Evolutionary conservation across 176 grass and related monocot genomes (phyloP).

Genomic region (Carex littledalei): DNA sequence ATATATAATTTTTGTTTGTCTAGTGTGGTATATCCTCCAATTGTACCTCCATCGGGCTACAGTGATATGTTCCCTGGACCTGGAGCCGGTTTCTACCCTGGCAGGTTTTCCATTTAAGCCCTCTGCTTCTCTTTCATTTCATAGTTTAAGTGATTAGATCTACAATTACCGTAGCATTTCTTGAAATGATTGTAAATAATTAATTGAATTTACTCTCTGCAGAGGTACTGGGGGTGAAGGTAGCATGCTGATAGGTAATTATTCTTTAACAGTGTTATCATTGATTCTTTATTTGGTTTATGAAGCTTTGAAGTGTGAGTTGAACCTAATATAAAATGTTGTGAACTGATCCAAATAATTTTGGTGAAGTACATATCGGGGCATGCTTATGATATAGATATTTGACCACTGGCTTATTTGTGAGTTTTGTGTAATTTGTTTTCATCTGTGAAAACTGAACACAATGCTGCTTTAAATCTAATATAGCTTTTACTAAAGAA

Average conservation of each 20-base stretch:
- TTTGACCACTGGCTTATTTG: background rate
- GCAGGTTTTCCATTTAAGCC: slow-evolving; percentile 34
- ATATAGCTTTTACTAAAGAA: background rate
- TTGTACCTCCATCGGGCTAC: slow-evolving; percentile 35
- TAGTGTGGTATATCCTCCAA: slow-evolving; percentile 62
- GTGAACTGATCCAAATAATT: background rate
- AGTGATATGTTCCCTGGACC: slow-evolving; percentile 74
- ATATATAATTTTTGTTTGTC: background rate
- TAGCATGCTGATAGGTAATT: slow-evolving; percentile 79
- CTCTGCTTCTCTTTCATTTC: slow-evolving; percentile 5
- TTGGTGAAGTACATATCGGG: background rate
- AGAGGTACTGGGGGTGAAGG: slow-evolving; percentile 55
- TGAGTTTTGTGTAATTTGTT: background rate
- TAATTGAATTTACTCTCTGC: slow-evolving; percentile 22
- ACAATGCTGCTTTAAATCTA: background rate
- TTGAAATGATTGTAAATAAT: slow-evolving; percentile 16
- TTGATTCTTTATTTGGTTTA: background rate
- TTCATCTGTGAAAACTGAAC: background rate
- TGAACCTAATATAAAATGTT: background rate
- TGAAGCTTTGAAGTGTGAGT: background rate
- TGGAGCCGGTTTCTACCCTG: slow-evolving; percentile 72
- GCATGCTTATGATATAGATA: background rate
- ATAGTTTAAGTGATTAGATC: background rate
- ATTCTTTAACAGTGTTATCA: background rate
- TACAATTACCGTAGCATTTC: background rate